Base-by-base conservation (phyloP, 2,329 filamentous ascomycete species). In the Colletotrichum sp. region DNA sequence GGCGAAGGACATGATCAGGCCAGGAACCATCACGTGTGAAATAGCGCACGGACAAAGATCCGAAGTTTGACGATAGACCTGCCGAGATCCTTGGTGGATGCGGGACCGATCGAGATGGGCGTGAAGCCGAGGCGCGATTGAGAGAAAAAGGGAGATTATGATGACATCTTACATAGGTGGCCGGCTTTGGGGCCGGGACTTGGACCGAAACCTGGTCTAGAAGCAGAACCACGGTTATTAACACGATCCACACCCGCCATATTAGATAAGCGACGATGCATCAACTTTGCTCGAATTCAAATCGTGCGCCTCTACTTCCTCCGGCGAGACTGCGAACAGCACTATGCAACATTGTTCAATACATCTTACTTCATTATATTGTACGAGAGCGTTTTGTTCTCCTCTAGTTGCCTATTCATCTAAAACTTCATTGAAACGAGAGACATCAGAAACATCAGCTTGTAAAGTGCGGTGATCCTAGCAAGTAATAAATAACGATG, bases 211-310 rank as follows among this genome's bases (percentile, higher is more conserved):
- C 44, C 44, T 22, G 44, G 9, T 22, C 8, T 22, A 48, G 44
- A 48, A 48, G 44, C n/a, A 48, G 39, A 0, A 44, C 0, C 39
- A n/a, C 16, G 39, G 39, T n/a, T 1, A 0, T 44, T 19, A 11
- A 0, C 16, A n/a, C 36, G 16, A 19, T 44, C 36, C 36, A 44
- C 36, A 0, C 16, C 36, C 2, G 39, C 39, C 0, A 44, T 36
- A 13, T 44, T 44, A 44, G 19, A 0, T 44, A 11, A 44, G 39
- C 0, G 39, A n/a, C 0, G 39, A 44, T 44, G 4, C 39, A n/a
- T n/a, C 8, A 44, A 0, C 39, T 44, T 0, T 44, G 0, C 36
- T 44, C 36, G 19, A 2, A 6, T n/a, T 44, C 39, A 44, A 32
- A 9, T 32, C 30, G 11, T 9, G 3, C 30, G 9, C 11, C 8